Evolutionary conservation across 2,329 filamentous ascomycete genomes (phyloP).

Genomic region (Nemania diffusa): DNA sequence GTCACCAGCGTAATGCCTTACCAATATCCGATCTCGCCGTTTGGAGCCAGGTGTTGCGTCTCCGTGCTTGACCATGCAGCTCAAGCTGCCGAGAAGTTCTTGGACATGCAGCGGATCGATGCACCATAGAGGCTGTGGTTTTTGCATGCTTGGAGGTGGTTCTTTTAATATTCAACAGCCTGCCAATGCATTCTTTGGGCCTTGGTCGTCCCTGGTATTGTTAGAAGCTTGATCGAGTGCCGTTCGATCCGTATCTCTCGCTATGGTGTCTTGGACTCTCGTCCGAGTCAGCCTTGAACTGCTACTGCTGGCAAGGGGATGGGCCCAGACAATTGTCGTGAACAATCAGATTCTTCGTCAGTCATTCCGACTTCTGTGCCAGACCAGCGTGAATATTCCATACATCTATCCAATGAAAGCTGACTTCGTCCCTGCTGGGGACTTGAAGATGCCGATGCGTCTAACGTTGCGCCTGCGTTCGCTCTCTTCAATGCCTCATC

Average conservation of each 20-base stretch:
- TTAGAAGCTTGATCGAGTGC: conserved; percentile 23
- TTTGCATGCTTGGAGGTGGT: conserved; percentile 11
- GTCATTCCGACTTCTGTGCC: conserved; percentile 36
- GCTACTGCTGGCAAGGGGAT: conserved; percentile 28
- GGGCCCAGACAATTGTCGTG: conserved; percentile 45
- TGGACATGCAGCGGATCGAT: not conserved
- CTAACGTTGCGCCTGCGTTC: conserved; percentile 42
- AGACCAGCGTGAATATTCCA: not conserved
- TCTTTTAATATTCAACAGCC: conserved; percentile 24
- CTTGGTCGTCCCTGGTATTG: conserved; percentile 23
- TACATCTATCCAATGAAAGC: conserved; percentile 24
- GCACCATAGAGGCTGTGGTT: not conserved
- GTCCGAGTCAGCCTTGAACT: conserved; percentile 35
- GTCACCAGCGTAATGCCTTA: conserved; percentile 31
- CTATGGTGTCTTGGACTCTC: conserved; percentile 37
- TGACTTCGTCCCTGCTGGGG: conserved; percentile 33
- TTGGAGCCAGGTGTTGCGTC: conserved; percentile 32
- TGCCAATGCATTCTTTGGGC: conserved; percentile 15
- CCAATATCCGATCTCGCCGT: conserved; percentile 29
- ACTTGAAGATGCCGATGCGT: conserved; percentile 42
- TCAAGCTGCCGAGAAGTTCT: conserved; percentile 28
- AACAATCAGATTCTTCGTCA: conserved; percentile 44
- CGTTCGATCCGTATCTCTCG: conserved; percentile 28
- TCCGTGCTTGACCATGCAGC: conserved; percentile 23
- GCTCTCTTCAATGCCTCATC: conserved; percentile 40